Evolutionary conservation across 495 filamentous ascomycete species (phyloP), one percentile per base, ranked within the genome.

Genomic region (Hyphodiscus hymeniophilus): DNA sequence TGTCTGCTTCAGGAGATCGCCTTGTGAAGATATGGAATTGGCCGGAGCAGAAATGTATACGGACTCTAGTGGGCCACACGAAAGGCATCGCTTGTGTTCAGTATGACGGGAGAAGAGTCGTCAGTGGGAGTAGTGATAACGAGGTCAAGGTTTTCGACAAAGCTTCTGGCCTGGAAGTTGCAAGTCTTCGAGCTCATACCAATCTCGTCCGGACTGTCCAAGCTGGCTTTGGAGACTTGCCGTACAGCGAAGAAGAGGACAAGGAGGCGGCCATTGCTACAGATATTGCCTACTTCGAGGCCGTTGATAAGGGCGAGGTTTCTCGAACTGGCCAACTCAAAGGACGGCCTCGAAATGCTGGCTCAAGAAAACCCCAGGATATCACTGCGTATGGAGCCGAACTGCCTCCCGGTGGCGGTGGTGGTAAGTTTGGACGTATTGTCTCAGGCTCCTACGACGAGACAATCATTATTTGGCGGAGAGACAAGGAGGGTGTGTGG

Each of bases 1-100:
- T 95, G 7, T 96, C 91, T 6, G 92, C 89, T 11, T 95, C 89
- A 36, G 92, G 92, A 2, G 92, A 99, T 62, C 82, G 90, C 8
- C 73, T 82, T 55, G 84, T 97, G 58, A 94, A 94, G 57, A 73
- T 95, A 13, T 99, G 94, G 94, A 85, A 92, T 60, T 81, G 95
- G 64, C 80, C 80, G 15, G 85, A 78, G 0, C 87, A 89, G 42
- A 65, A 71, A 12, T 91, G 86, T 60, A 68, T 74, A 15, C 80
- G 82, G 54, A 92, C 85, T 7, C 76, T 94, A 31, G 64, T 85
- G 38, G 94, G 92, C 3, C 92, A 99, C 59, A 76, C 76, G 47
- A 99, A 97, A 63, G 92, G 92, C 15, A 97, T 99, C 59, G 92
- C 92, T 13, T 99, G 92, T 64, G 87, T 99, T 16, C 90, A 97